These are phyloP conservation scores for Pseudopyrenochaeta lycopersici DNA, from an alignment of 2,329 filamentous ascomycete genomes.

Conservation along the genomic window DNA sequence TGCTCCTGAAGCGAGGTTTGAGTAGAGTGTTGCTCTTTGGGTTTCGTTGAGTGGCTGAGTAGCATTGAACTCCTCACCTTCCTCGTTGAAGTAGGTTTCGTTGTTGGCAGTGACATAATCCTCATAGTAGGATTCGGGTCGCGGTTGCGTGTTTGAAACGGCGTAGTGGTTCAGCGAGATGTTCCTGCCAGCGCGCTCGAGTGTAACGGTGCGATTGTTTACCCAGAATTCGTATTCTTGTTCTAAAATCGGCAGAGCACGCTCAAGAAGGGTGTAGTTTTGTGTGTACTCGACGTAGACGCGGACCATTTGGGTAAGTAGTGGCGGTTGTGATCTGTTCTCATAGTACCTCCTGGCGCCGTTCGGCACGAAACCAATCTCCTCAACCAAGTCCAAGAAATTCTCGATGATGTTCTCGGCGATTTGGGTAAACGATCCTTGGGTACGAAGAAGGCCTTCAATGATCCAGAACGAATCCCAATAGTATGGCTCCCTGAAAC, in stretches of 20 bases:
- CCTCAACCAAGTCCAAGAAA: conserved; percentile 72
- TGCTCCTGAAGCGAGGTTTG: conserved; percentile 70
- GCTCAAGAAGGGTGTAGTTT: conserved; percentile 67
- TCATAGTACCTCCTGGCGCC: conserved; percentile 74
- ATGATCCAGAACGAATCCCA: conserved; percentile 77
- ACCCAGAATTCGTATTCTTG: conserved; percentile 72
- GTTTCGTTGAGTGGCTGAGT: conserved; percentile 60
- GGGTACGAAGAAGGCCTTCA: conserved; percentile 70
- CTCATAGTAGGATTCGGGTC: conserved; percentile 73
- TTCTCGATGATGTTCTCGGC: conserved; percentile 75
- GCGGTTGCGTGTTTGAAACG: conserved; percentile 71
- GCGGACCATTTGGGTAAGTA: conserved; percentile 72
- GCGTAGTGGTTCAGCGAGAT: conserved; percentile 69
- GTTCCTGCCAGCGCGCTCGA: conserved; percentile 57
- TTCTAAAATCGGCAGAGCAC: conserved; percentile 69
- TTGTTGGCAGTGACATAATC: conserved; percentile 74
- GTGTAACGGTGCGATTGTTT: conserved; percentile 66
- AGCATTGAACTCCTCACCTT: conserved; percentile 68
- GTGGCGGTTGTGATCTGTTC: conserved; percentile 72
- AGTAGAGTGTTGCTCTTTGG: conserved; percentile 64
- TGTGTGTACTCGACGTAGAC: conserved; percentile 71
- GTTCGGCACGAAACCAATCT: conserved; percentile 73
- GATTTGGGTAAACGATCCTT: conserved; percentile 70
- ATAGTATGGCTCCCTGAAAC: conserved; percentile 75
- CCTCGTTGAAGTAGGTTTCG: conserved; percentile 66